Evolutionary conservation across 1,284 basidiomycete genomes (phyloP).

Genomic region (Sporisorium exsertum): DNA sequence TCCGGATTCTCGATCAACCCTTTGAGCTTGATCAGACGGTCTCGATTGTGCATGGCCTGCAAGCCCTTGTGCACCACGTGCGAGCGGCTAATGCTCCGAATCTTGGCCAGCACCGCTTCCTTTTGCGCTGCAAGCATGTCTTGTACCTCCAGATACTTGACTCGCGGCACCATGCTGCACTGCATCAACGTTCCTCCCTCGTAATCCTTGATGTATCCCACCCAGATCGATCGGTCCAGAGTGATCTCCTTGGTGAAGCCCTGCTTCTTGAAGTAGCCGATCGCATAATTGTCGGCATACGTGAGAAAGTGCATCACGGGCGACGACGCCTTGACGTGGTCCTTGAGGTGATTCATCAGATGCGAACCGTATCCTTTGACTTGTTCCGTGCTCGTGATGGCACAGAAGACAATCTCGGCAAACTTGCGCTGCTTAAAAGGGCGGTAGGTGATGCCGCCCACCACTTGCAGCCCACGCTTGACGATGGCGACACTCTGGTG

Average conservation of each 20-base stretch:
- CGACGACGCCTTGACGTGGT: slow-evolving; percentile 84
- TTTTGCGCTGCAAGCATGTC: slow-evolving; percentile 85
- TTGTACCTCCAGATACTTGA: slow-evolving; percentile 87
- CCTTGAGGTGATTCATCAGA: slow-evolving; percentile 99
- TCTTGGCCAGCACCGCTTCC: slow-evolving; percentile 80
- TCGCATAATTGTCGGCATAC: slow-evolving; percentile 98
- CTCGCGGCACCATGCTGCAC: slow-evolving; percentile 90
- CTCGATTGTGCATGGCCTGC: slow-evolving; percentile 78
- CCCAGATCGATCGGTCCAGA: slow-evolving; percentile 89
- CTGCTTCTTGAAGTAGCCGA: slow-evolving; percentile 99
- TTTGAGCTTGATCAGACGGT: slow-evolving; percentile 48
- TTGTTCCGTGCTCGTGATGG: slow-evolving; percentile 94
- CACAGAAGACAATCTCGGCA: slow-evolving; percentile 99
- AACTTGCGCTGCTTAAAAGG: slow-evolving; percentile 95
- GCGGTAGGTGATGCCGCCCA: slow-evolving; percentile 96
- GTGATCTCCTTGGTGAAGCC: slow-evolving; percentile 94
- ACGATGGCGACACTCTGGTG: slow-evolving; percentile 94
- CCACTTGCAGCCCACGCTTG: slow-evolving; percentile 93
- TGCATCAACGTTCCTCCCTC: slow-evolving; percentile 99
- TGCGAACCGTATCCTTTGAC: slow-evolving; percentile 99
- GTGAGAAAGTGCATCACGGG: slow-evolving; percentile 94
- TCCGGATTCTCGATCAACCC: slow-evolving; percentile 52
- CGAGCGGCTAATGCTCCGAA: slow-evolving; percentile 85
- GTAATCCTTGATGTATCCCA: slow-evolving; percentile 99
- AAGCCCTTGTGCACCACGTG: slow-evolving; percentile 88